phyloP scores from a whole-genome alignment of 2,329 filamentous ascomycete species.

The Colletotrichum agaves region DNA sequence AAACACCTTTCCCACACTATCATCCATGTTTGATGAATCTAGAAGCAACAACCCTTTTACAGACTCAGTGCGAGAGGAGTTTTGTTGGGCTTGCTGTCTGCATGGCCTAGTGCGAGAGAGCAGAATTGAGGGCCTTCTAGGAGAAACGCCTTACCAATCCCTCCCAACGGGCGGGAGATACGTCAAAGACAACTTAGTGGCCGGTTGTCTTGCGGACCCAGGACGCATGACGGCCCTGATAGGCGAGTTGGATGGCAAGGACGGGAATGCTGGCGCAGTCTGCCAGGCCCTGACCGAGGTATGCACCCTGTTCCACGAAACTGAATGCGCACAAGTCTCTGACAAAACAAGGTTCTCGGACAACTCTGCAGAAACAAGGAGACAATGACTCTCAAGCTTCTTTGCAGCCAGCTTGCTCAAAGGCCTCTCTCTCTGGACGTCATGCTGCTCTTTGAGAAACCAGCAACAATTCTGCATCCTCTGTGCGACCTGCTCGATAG shows the following conservation, averaged over 20 bases:
- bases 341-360: slow-evolving; percentile 66
- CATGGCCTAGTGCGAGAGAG: slow-evolving; percentile 84
- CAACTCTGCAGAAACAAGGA: slow-evolving; percentile 78
- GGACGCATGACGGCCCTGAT: slow-evolving; percentile 81
- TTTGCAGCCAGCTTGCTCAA: slow-evolving; percentile 79
- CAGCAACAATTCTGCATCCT: slow-evolving; percentile 75
- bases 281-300: slow-evolving; percentile 81
- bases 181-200: slow-evolving; percentile 80
- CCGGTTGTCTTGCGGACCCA: slow-evolving; percentile 80
- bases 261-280: slow-evolving; percentile 90
- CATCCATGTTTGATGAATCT: slow-evolving; percentile 68
- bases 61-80: slow-evolving; percentile 73
- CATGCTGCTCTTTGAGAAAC: slow-evolving; percentile 78
- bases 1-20: slow-evolving; percentile 73
- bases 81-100: slow-evolving; percentile 89
- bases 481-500: slow-evolving; percentile 80
- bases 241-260: slow-evolving; percentile 86
- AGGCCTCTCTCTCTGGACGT: slow-evolving; percentile 79
- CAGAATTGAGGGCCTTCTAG: slow-evolving; percentile 82
- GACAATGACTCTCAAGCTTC: slow-evolving; percentile 80
- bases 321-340: background rate
- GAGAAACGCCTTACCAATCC: slow-evolving; percentile 84
- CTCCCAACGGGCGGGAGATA: slow-evolving; percentile 80
- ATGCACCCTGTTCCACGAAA: slow-evolving; percentile 39
- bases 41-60: slow-evolving; percentile 68